phyloP scores from a whole-genome alignment of 2,329 filamentous ascomycete species.

The Apiospora marii region DNA sequence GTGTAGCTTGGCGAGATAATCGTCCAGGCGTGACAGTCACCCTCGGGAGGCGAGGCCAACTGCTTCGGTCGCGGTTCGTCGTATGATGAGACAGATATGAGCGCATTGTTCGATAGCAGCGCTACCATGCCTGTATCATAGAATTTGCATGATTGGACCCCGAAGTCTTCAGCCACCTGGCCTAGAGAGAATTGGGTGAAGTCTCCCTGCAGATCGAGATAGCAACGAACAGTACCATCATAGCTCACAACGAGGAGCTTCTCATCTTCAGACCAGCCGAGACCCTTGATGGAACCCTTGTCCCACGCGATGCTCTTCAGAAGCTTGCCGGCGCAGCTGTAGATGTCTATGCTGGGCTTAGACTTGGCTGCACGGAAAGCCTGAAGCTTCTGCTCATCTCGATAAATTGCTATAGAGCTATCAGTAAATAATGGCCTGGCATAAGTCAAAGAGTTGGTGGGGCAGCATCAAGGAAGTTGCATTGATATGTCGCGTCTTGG shows the following conservation, averaged over 20 bases:
- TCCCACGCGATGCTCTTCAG: constrained; percentile 92
- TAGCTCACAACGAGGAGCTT: constrained; percentile 86
- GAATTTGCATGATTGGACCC: constrained; percentile 90
- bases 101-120: constrained; percentile 83
- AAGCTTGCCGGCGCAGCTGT: constrained; percentile 89
- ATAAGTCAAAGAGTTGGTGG: background rate
- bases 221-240: constrained; percentile 90
- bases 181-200: constrained; percentile 95
- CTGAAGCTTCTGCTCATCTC: constrained; percentile 85
- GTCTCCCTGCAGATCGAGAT: constrained; percentile 90
- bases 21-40: constrained; percentile 85
- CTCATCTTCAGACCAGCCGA: constrained; percentile 98
- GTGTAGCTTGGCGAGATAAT: constrained; percentile 89
- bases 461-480: background rate
- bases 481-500: background rate
- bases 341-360: constrained; percentile 91
- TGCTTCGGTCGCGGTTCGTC: constrained; percentile 87
- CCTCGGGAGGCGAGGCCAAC: constrained; percentile 78
- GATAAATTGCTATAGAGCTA: constrained; percentile 74
- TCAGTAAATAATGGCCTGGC: background rate
- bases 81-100: constrained; percentile 89
- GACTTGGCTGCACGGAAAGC: constrained; percentile 76
- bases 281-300: constrained; percentile 82
- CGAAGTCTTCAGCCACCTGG: constrained; percentile 85
- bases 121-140: constrained; percentile 94